These are phyloP conservation scores for Pythium sp. DNA, from an alignment of 352 stramenopile species.

Conservation along the genomic window DNA sequence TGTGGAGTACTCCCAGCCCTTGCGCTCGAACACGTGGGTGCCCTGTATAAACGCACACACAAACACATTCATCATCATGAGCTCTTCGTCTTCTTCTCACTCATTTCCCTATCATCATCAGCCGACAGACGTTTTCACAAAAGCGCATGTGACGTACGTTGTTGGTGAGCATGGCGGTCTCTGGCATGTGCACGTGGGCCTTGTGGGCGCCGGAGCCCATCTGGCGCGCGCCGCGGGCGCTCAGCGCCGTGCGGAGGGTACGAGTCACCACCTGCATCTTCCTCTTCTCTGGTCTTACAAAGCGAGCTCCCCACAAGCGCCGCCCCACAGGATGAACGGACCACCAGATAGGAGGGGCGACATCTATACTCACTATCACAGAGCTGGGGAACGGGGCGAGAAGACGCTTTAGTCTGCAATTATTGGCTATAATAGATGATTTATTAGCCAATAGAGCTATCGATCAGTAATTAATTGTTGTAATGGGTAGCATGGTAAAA, in stretches of 20 bases:
- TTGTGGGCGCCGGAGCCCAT: constrained; percentile 53
- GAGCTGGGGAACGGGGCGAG: background rate
- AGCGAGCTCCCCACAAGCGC: constrained; percentile 2
- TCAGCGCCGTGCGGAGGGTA: constrained; percentile 27
- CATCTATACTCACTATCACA: background rate
- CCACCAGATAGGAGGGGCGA: constrained; percentile 16
- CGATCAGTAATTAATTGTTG: background rate
- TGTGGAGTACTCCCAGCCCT: constrained; percentile 82
- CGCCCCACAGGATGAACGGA: constrained; percentile 10
- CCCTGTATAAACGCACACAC: constrained; percentile 27
- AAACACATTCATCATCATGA: background rate
- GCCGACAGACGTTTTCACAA: no score
- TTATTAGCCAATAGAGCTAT: background rate
- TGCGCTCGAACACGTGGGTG: constrained; percentile 76
- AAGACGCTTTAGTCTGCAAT: constrained; percentile 2
- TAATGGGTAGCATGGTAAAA: background rate
- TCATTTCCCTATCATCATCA: background rate
- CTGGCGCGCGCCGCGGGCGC: constrained; percentile 34
- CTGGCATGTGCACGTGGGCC: constrained; percentile 70
- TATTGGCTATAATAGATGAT: constrained; percentile 9
- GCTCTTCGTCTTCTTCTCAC: background rate
- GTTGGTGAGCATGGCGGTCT: constrained; percentile 87
- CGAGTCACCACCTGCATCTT: constrained; percentile 37
- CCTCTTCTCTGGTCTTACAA: constrained; percentile 5
- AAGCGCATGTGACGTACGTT: constrained; percentile 46